Base-by-base conservation (phyloP, 2,329 filamentous ascomycete species). In the Remersonia thermophila region DNA sequence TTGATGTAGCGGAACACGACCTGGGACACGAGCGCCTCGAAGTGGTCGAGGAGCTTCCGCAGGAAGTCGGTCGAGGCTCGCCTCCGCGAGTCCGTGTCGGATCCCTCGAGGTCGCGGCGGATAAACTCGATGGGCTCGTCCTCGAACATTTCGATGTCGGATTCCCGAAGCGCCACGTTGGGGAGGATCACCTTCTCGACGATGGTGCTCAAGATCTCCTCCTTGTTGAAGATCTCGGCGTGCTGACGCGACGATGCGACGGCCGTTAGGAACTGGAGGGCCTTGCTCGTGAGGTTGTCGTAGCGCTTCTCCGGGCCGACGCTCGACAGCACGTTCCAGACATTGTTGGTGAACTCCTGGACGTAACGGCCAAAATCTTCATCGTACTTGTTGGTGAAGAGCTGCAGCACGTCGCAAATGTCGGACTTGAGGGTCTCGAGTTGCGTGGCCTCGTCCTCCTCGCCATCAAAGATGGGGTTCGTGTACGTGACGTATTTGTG, bases 51-150 rank as follows among this genome's bases (percentile, higher is more conserved):
- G 32, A 98, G 70, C 53, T 86, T 82, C 44, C 84, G 75, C 40
- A 98, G 62, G 63, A 98, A 98, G 56, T 96, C 91, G 1, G 89
- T 96, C 1, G 93, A 87, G 28, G 91, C 89, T 51, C 91, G 74
- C 47, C 91, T 72, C 52, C 91, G 72, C 2, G 91, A 98, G 55
- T 96, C 91, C 37, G 82, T 93, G 58, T 98, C 91, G 2, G 91
- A 95, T 6, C 91, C 91, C 57, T 98, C 91, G 32, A 98, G 67
- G 58, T 98, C 91, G 51, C 86, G 75, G 44, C 91, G 75, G 53
- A 98, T 98, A 55, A 93, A 98, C 58, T 98, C 91, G 47, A 98
- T 98, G 0, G 91, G 91, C 63, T 98, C 93, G 55, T 98, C 93
- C 55, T 98, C 91, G 50, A 98, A 96, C 47, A 94, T 71, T 57